A percentile compares a stretch with the other conserved stretches of the same genome.
Conservation (phyloP, 2,329 filamentous ascomycete species). For the Phialophora macrospora region DNA sequence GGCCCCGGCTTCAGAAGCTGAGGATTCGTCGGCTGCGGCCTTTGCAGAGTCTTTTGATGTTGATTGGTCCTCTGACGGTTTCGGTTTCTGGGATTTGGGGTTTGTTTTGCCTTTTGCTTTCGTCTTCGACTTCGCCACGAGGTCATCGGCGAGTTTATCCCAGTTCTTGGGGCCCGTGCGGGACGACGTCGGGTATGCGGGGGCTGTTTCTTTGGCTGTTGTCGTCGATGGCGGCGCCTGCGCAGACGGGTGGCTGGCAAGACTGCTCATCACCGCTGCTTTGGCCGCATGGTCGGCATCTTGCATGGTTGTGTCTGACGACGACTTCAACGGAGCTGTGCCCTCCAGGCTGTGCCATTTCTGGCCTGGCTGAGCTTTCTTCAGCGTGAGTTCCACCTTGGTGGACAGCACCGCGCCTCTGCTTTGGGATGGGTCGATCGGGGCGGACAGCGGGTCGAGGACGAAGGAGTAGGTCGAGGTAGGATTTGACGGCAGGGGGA, state of each 20-base stretch:
- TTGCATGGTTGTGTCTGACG: conserved; percentile 21
- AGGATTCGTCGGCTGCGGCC: conserved; percentile 41
- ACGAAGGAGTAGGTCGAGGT: conserved; percentile 62
- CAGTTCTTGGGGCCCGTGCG: conserved; percentile 84
- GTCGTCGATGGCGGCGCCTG: conserved; percentile 32
- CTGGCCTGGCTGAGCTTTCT: conserved; percentile 66
- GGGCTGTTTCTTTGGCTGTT: conserved; percentile 47
- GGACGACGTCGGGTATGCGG: conserved; percentile 84
- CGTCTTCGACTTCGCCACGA: conserved; percentile 51
- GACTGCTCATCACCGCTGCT: conserved; percentile 15
- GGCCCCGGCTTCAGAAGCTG: conserved; percentile 49
- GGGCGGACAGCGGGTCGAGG: conserved; percentile 69
- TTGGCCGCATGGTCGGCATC: conserved; percentile 37
- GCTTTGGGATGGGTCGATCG: conserved; percentile 66
- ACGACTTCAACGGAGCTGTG: conserved; percentile 40
- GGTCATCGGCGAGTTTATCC: conserved; percentile 72
- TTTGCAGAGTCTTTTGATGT: conserved; percentile 48
- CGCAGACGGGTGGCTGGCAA: background rate
- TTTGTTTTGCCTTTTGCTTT: conserved; percentile 39
- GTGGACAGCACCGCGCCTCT: conserved; percentile 70
- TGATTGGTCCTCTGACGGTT: conserved; percentile 28
- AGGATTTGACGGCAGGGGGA: conserved; percentile 59
- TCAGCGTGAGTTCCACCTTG: conserved; percentile 78
- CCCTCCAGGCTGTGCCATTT: conserved; percentile 71
- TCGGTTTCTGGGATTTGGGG: conserved; percentile 35